Percentiles rank a stretch among this genome's conserved stretches.
phyloP scores from a whole-genome alignment of 2,329 filamentous ascomycete genomes.

The Talaromyces sp. region DNA sequence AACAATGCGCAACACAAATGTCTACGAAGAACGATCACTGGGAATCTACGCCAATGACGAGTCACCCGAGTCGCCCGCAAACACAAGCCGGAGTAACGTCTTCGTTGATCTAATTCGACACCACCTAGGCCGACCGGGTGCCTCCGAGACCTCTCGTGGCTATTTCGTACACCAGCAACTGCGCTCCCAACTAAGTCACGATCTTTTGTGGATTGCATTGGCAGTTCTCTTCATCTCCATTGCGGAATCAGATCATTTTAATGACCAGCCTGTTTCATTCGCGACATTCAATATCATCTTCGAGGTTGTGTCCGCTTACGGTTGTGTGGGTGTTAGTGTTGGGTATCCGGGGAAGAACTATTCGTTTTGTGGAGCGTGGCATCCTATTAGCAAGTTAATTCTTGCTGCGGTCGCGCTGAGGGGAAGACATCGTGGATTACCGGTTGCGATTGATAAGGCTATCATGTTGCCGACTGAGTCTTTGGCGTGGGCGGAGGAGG shows the following conservation, averaged over 20 bases:
- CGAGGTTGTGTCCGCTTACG: conserved; percentile 55
- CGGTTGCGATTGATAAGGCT: conserved; percentile 59
- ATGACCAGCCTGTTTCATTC: conserved; percentile 54
- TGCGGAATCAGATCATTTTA: conserved; percentile 61
- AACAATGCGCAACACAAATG: conserved; percentile 63
- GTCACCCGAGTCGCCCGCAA: conserved; percentile 18
- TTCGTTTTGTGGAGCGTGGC: conserved; percentile 60
- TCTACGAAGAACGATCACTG: conserved; percentile 70
- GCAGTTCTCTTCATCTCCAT: conserved; percentile 63
- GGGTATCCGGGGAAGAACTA: conserved; percentile 58
- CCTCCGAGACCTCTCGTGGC: conserved; percentile 41
- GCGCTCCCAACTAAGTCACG: conserved; percentile 66
- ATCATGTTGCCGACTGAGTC: conserved; percentile 45
- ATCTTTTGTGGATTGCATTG: conserved; percentile 67
- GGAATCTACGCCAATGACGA: conserved; percentile 49
- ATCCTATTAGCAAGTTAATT: conserved; percentile 60
- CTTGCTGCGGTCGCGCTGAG: conserved; percentile 61
- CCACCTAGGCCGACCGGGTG: conserved; percentile 27
- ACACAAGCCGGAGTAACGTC: conserved; percentile 23
- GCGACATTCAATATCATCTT: conserved; percentile 62
- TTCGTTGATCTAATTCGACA: conserved; percentile 31
- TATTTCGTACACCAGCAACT: conserved; percentile 61
- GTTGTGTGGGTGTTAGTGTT: conserved; percentile 63
- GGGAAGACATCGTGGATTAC: conserved; percentile 60
- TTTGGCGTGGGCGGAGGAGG: conserved; percentile 46